Evolutionary conservation across 495 filamentous ascomycete genomes (phyloP).

Genomic region (Bathelium albidoporum): DNA sequence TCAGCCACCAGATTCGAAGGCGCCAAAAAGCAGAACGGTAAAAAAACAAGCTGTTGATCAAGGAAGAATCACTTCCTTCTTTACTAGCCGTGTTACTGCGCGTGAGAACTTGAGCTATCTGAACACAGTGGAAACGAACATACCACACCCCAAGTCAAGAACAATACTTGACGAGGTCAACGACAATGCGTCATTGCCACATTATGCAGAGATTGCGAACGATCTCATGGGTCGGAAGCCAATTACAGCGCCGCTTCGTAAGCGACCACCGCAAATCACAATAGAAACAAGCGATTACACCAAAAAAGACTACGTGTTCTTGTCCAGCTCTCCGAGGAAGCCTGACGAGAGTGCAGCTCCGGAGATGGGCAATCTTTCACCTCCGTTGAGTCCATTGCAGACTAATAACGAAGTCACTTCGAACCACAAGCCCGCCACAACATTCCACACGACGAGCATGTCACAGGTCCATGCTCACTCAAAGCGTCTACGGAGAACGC

Average conservation of each 20-base stretch:
- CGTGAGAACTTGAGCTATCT: background rate
- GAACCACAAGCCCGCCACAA: constrained; percentile 31
- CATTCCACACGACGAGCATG: constrained; percentile 46
- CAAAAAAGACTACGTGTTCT: constrained; percentile 29
- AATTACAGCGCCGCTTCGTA: constrained; percentile 16
- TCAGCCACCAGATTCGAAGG: constrained; percentile 14
- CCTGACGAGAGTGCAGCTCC: constrained; percentile 3
- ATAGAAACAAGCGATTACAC: constrained; percentile 7
- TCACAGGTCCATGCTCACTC: constrained; percentile 28
- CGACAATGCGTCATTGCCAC: background rate
- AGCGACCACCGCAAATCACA: constrained; percentile 9
- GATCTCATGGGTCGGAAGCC: constrained; percentile 21
- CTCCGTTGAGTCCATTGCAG: background rate
- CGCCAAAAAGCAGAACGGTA: constrained; percentile 6
- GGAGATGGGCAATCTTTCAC: background rate
- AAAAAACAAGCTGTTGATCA: constrained; percentile 33
- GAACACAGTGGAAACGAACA: background rate
- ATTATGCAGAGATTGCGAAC: background rate
- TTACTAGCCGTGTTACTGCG: constrained; percentile 22
- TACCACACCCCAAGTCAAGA: constrained; percentile 7
- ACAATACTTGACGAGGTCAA: constrained; percentile 20
- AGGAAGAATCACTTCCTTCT: constrained; percentile 39
- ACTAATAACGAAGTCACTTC: constrained; percentile 7
- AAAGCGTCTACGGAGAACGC: constrained; percentile 36
- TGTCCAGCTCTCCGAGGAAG: constrained; percentile 37